Evolutionary conservation across 176 grass and related monocot species (phyloP), one percentile per base, ranked within the genome.

Genomic region (Pharus latifolius): DNA sequence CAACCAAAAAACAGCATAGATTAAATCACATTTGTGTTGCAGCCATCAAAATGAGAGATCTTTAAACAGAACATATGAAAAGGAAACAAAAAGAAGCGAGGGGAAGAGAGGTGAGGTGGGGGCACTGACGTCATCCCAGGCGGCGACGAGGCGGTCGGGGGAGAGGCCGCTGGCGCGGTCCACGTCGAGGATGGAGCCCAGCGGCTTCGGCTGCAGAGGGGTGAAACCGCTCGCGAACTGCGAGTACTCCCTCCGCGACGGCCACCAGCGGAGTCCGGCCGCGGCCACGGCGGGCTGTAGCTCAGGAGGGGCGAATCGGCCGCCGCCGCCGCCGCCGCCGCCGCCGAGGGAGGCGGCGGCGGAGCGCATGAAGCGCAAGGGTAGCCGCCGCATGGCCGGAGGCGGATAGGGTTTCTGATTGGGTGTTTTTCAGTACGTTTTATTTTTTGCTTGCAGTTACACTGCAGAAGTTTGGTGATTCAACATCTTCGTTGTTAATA

Each of bases 71-170:
- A n/a, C n/a, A n/a, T n/a, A n/a, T n/a, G n/a, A n/a, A n/a, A n/a
- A n/a, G n/a, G n/a, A n/a, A n/a, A n/a, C n/a, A n/a, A n/a, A n/a
- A n/a, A n/a, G n/a, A n/a, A n/a, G n/a, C n/a, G n/a, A n/a, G n/a
- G n/a, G n/a, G n/a, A n/a, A n/a, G n/a, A 32, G 65, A 69, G 65
- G 19, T 45, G 49, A 24, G n/a, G n/a, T n/a, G n/a, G n/a, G n/a
- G n/a, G n/a, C 29, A 43, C 76, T 84, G 62, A 96, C 87, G 16
- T 93, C 86, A 83, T 98, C 94, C 89, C 89, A 98, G 47, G 86
- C 81, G 53, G 90, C 81, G 75, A 98, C 81, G 52, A 98, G 89
- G 56, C 91, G 78, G 30, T 93, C 90, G 0, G 87, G 65, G 6
- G 84, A 88, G 19, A 86, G 81, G 24, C 67, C 80, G 67, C 83